Base-by-base conservation (phyloP, 768 basidiomycete genomes). In the Suillus plorans region DNA sequence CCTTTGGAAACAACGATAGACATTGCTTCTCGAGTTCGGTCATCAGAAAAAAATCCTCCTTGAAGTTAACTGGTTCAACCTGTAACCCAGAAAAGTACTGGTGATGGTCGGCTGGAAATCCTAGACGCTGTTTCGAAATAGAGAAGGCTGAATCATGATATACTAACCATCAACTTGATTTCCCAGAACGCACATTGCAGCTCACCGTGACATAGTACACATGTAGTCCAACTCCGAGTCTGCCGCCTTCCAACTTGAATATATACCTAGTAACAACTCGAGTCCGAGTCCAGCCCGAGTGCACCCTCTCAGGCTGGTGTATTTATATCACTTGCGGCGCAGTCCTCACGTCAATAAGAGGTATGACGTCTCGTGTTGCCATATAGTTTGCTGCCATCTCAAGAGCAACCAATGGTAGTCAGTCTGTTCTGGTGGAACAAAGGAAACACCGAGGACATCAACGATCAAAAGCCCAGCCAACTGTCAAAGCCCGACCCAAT, bases 181-280 rank as follows among this genome's bases (percentile, higher is more conserved):
- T 63, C 37, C n/a, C 9, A 58, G 25, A 12, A 25, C 22, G 57
- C 39, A 25, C n/a, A 41, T 18, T 61, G 42, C 61, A 50, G 59
- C 60, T 53, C 37, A 82, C 92, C 25, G 25, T 28, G 25, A 28
- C 25, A 28, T 28, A 28, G 71, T 74, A 94, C 94, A 94, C 42
- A 94, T 74, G 74, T 94, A 94, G 70, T 95, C 94, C 12, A 73
- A 77, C 69, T 89, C 89, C 22, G 94, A 28, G 25, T 28, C 25
- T 28, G 25, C 25, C 25, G 2, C 92, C 41, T 82, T 82, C 45
- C 25, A 28, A 28, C 25, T 28, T 28, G 79, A 76, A 73, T 89
- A 94, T 45, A 90, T 69, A 20, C 81, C 80, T 64, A 92, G 74
- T 28, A 28, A 28, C 25, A 28, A 28, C 25, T 28, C 25, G 25